Percentiles rank a stretch among this genome's conserved stretches.
Conservation (phyloP, 352 stramenopile species). For the Globisporangium recalcitrans region DNA sequence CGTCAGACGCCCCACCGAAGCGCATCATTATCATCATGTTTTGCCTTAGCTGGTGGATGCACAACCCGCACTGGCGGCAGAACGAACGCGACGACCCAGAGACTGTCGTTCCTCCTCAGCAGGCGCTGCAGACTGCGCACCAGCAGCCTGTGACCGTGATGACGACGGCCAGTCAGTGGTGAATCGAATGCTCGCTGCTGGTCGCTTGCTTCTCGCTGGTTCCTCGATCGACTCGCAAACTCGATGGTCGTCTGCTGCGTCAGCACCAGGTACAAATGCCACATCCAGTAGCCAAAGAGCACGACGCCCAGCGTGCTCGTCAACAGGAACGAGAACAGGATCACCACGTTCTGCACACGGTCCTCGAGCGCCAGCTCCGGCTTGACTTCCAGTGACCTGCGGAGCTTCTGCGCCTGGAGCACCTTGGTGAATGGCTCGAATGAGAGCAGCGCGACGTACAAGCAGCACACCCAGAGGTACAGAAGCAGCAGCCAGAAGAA, state of each 20-base stretch:
- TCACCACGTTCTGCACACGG: slow-evolving; percentile 26
- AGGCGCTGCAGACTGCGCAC: slow-evolving; percentile 18
- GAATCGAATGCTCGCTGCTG: slow-evolving; percentile 6
- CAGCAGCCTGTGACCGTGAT: neutral
- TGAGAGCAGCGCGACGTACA: slow-evolving; percentile 34
- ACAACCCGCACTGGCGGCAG: slow-evolving; percentile 6
- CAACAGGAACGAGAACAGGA: slow-evolving; percentile 34
- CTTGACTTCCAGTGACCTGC: slow-evolving; percentile 14
- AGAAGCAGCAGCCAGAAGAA: slow-evolving; percentile 49
- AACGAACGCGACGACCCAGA: slow-evolving; percentile 28
- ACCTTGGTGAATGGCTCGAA: slow-evolving; percentile 24
- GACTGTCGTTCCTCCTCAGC: slow-evolving; percentile 22
- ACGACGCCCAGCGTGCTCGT: slow-evolving; percentile 28
- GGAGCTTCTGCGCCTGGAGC: slow-evolving; percentile 5
- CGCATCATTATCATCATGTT: neutral
- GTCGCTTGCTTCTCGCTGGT: neutral
- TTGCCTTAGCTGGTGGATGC: neutral
- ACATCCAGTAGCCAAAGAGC: slow-evolving; percentile 32
- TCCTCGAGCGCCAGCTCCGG: slow-evolving; percentile 6
- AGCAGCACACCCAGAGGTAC: slow-evolving; percentile 40
- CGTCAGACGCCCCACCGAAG: neutral
- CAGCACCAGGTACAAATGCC: slow-evolving; percentile 43
- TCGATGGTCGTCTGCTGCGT: slow-evolving; percentile 39
- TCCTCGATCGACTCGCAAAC: slow-evolving; percentile 19
- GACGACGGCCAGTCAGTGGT: neutral